Evolutionary conservation across 78 protist genomes (phyloP).

Genomic region (Dictyostelium intermedium): DNA sequence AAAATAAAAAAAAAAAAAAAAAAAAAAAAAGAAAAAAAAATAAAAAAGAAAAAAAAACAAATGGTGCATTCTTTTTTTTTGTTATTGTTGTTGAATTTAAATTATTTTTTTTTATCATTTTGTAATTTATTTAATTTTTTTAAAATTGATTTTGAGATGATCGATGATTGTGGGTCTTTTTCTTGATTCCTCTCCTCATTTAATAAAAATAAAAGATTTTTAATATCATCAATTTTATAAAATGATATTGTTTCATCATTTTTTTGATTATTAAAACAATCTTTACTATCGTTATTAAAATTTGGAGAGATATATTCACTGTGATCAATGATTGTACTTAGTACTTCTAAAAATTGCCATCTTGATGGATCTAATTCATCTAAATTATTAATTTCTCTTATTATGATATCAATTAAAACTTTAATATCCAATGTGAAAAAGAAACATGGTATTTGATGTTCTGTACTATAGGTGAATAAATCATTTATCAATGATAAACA

Average conservation of each 20-base stretch:
- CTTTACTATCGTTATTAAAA: not conserved
- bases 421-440: constrained; percentile 56
- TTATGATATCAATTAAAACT: constrained; percentile 45
- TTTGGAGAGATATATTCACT: not conserved
- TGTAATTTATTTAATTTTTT: not conserved
- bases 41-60: not conserved
- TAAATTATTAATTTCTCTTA: constrained; percentile 53
- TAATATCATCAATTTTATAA: constrained; percentile 42
- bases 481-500: constrained; percentile 58
- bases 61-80: not conserved
- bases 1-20: not conserved
- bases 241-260: not conserved
- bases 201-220: not conserved
- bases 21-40: not conserved
- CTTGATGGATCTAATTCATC: constrained; percentile 72
- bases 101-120: too few relatives aligned
- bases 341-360: constrained; percentile 58
- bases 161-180: constrained; percentile 49
- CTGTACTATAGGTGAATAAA: constrained; percentile 36
- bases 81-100: not conserved
- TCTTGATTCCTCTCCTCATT: not conserved
- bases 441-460: constrained; percentile 40
- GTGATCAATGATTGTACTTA: constrained; percentile 9
- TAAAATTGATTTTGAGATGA: constrained; percentile 13
- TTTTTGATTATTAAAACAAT: not conserved